phyloP scores from a whole-genome alignment of 1,139 yeast genomes.

The Yamadazyma jaroonii region DNA sequence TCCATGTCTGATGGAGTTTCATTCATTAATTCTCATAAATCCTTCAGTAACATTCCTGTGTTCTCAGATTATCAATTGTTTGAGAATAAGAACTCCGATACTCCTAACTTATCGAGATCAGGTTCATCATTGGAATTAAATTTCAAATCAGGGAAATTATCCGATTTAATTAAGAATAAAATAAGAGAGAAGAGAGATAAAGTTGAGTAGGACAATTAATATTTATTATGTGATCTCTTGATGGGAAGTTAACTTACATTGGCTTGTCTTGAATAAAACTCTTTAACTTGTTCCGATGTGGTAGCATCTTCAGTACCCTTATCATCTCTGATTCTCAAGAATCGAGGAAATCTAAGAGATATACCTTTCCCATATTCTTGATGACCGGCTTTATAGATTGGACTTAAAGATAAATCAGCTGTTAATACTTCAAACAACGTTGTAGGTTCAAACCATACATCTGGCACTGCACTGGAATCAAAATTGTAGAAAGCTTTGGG shows the following conservation, averaged over 20 bases:
- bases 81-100: slow-evolving; percentile 21
- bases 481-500: slow-evolving; percentile 73
- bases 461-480: slow-evolving; percentile 67
- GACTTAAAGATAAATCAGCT: slow-evolving; percentile 91
- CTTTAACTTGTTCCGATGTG: slow-evolving; percentile 83
- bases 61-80: slow-evolving; percentile 47
- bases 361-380: slow-evolving; percentile 81
- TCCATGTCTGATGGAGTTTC: slow-evolving; percentile 54
- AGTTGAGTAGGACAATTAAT: slow-evolving; percentile 7
- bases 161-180: slow-evolving; percentile 35
- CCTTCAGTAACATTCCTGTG: slow-evolving; percentile 55
- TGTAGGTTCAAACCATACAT: slow-evolving; percentile 95
- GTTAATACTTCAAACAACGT: slow-evolving; percentile 86
- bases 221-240: too few relatives aligned
- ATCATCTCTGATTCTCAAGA: slow-evolving; percentile 81
- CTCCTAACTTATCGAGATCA: slow-evolving; percentile 18
- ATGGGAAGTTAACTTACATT: slow-evolving; percentile 16
- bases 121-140: slow-evolving; percentile 27
- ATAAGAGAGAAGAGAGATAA: slow-evolving; percentile 32
- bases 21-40: slow-evolving; percentile 49
- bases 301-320: slow-evolving; percentile 89
- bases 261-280: slow-evolving; percentile 80
- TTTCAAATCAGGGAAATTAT: slow-evolving; percentile 31
- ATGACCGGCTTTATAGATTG: slow-evolving; percentile 87
- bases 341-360: slow-evolving; percentile 88